Evolutionary conservation across 2,329 filamentous ascomycete genomes (phyloP).

Genomic region (Pseudogymnoascus sp.): DNA sequence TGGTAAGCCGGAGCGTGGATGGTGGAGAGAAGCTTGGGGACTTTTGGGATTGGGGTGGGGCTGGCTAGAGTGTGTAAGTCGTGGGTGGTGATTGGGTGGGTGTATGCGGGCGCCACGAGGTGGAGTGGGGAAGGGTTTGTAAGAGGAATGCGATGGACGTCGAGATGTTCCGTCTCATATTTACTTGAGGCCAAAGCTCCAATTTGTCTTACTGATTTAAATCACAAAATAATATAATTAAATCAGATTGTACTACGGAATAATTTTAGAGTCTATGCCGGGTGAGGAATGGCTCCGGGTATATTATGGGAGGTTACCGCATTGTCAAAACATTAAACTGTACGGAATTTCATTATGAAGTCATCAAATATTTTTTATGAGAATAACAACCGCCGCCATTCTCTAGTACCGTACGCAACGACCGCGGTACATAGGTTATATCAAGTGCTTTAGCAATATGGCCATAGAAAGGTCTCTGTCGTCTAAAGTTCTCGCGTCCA

Average conservation of each 20-base stretch:
- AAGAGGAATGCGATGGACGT: background rate
- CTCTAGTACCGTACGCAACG: background rate
- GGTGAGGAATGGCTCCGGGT: background rate
- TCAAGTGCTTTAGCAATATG: slow-evolving; percentile 5
- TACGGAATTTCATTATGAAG: background rate
- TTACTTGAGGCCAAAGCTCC: background rate
- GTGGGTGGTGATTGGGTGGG: slow-evolving; percentile 1
- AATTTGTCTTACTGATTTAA: background rate
- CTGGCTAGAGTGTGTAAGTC: background rate
- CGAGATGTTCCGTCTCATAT: background rate
- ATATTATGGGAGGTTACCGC: background rate
- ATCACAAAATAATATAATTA: background rate
- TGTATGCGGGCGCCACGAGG: slow-evolving; percentile 1
- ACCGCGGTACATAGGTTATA: slow-evolving; percentile 3
- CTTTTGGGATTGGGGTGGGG: background rate
- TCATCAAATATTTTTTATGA: slow-evolving; percentile 9
- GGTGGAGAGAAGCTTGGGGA: slow-evolving; percentile 5
- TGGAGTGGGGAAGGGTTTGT: background rate
- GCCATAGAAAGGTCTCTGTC: slow-evolving; percentile 6
- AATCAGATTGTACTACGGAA: background rate
- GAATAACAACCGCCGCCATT: slow-evolving; percentile 2
- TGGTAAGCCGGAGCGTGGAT: slow-evolving; percentile 4
- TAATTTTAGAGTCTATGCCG: background rate
- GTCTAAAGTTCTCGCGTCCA: slow-evolving; percentile 7
- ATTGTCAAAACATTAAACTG: background rate